These are phyloP conservation scores for Trichoderma asperellum DNA, from an alignment of 2,329 filamentous ascomycete species.

Conservation along the genomic window DNA sequence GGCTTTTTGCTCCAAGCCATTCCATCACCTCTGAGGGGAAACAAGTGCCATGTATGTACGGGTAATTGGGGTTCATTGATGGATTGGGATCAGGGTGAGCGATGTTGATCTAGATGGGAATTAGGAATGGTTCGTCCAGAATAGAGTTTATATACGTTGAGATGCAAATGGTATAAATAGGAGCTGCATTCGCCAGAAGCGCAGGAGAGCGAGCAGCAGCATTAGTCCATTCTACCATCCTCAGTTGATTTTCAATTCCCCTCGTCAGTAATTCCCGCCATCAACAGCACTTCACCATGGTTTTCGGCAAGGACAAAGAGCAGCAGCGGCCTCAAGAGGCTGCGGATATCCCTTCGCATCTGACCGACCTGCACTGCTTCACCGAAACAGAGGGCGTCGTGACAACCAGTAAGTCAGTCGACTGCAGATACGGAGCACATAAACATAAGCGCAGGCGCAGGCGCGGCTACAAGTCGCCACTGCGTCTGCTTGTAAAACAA, in stretches of 20 bases:
- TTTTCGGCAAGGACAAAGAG: slow-evolving; percentile 33
- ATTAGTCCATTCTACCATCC: too few species aligned
- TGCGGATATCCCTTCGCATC: slow-evolving; percentile 45
- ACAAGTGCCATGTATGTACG: too few species aligned
- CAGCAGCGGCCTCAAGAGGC: slow-evolving; percentile 37
- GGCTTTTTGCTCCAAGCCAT: slow-evolving; percentile 8
- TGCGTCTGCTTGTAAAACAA: background rate
- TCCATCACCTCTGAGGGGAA: slow-evolving; percentile 19
- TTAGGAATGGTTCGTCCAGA: background rate
- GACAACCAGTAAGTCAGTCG: slow-evolving; percentile 50
- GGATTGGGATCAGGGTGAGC: background rate
- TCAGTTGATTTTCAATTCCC: background rate
- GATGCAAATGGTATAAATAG: slow-evolving; percentile 14
- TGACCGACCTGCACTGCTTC: slow-evolving; percentile 60
- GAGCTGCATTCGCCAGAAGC: background rate
- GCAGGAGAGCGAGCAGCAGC: background rate
- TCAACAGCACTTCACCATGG: background rate
- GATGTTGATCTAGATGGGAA: background rate
- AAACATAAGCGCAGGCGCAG: slow-evolving; percentile 27
- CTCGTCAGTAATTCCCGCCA: background rate
- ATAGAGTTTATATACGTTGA: background rate
- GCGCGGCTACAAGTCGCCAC: background rate
- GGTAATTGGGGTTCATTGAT: background rate
- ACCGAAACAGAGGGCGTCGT: slow-evolving; percentile 65
- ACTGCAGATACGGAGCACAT: background rate